Evolutionary conservation across 2,329 filamentous ascomycete genomes (phyloP).

Genomic region (Colletotrichum graminicola): DNA sequence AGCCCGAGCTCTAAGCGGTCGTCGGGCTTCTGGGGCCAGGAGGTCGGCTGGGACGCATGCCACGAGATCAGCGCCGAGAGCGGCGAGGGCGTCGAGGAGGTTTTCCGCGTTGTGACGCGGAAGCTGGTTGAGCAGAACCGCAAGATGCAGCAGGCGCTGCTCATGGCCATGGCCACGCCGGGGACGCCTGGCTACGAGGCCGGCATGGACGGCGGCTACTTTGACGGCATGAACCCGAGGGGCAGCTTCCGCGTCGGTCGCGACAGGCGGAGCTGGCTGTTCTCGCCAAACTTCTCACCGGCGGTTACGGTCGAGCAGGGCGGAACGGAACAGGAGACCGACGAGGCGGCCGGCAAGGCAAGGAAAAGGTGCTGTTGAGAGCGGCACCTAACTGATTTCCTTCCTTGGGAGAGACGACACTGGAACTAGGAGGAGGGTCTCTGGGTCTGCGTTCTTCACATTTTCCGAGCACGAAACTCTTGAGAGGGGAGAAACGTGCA

Average conservation of each 20-base stretch:
- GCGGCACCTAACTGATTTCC: background rate
- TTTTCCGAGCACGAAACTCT: background rate
- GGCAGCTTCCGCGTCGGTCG: conserved; percentile 69
- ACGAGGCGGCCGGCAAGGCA: conserved; percentile 42
- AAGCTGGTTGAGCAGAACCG: conserved; percentile 75
- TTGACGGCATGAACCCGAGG: conserved; percentile 61
- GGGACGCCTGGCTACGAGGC: conserved; percentile 61
- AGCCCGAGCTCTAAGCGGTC: conserved; percentile 75
- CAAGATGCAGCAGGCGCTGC: conserved; percentile 70
- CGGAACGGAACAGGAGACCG: conserved; percentile 46
- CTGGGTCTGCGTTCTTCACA: background rate
- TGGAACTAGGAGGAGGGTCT: background rate
- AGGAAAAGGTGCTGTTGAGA: conserved; percentile 47
- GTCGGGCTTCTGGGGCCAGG: conserved; percentile 89
- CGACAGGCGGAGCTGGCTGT: conserved; percentile 71
- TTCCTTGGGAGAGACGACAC: background rate
- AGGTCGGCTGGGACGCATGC: conserved; percentile 95
- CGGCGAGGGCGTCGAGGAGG: conserved; percentile 95
- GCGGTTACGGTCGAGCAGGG: conserved; percentile 62
- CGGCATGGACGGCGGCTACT: conserved; percentile 63
- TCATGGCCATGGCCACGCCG: conserved; percentile 66
- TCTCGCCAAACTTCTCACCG: conserved; percentile 66
- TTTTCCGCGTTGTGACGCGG: conserved; percentile 79
- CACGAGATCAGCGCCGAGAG: conserved; percentile 96
- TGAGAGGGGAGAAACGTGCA: background rate